These are phyloP conservation scores for Striga hermonthica DNA, from an alignment of 305 asterid genomes.

Conservation along the genomic window DNA sequence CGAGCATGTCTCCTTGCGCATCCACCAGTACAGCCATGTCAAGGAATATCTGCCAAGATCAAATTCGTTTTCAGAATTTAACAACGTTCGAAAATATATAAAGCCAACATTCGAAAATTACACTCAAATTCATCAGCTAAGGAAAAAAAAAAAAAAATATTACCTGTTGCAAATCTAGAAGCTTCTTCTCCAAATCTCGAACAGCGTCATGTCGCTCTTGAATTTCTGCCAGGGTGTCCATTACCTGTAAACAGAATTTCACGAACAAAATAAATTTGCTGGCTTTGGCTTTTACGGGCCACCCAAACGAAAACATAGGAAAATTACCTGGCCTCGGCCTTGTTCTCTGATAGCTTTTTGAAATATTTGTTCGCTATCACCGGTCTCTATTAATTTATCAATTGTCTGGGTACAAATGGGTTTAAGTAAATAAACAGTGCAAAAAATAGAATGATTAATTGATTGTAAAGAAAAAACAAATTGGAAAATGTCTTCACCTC, in stretches of 20 bases:
- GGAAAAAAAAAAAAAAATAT: constrained; percentile 15
- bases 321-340: constrained; percentile 86
- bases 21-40: constrained; percentile 79
- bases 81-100: neutral
- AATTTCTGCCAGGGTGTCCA: constrained; percentile 61
- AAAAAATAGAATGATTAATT: constrained; percentile 14
- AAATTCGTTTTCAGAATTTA: neutral
- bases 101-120: neutral
- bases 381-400: constrained; percentile 87
- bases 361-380: constrained; percentile 93
- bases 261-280: constrained; percentile 8
- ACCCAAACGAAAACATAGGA: constrained; percentile 18
- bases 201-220: constrained; percentile 70
- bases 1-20: constrained; percentile 80
- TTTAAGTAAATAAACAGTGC: constrained; percentile 30
- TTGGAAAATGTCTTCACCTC: constrained; percentile 52
- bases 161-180: constrained; percentile 64
- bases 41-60: constrained; percentile 52
- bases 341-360: constrained; percentile 90
- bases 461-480: constrained; percentile 25
- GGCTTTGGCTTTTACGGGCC: constrained; percentile 7
- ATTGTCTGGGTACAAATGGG: constrained; percentile 55
- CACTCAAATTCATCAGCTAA: constrained; percentile 7
- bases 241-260: constrained; percentile 35
- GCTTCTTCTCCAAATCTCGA: constrained; percentile 61